phyloP scores from a whole-genome alignment of 2,329 filamentous ascomycete genomes.

The Claviceps pusilla region DNA sequence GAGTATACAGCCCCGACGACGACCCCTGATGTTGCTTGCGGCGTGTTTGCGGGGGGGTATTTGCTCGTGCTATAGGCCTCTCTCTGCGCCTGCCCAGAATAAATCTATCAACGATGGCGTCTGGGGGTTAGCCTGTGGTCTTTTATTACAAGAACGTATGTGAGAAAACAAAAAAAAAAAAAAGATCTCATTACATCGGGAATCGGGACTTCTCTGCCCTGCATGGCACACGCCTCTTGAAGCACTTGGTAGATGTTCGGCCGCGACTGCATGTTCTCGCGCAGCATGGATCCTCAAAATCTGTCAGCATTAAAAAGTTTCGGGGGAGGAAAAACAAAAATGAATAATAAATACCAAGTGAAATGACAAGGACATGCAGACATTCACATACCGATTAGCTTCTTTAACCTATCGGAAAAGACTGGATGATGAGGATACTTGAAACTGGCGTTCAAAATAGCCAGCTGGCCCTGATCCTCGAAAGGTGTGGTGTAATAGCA shows the following conservation, averaged over 20 bases:
- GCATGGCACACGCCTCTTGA: slow-evolving; percentile 75
- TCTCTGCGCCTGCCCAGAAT: slow-evolving; percentile 46
- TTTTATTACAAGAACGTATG: neutral
- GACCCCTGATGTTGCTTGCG: slow-evolving; percentile 40
- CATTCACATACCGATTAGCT: slow-evolving; percentile 55
- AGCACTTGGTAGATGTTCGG: slow-evolving; percentile 94
- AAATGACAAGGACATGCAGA: too few relatives aligned
- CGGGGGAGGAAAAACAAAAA: too few relatives aligned
- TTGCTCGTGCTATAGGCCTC: slow-evolving; percentile 33
- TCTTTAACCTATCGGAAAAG: slow-evolving; percentile 82
- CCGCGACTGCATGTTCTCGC: slow-evolving; percentile 59
- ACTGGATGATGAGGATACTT: slow-evolving; percentile 76
- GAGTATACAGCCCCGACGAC: slow-evolving; percentile 67
- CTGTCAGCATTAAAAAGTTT: neutral
- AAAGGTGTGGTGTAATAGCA: slow-evolving; percentile 99
- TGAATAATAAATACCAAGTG: too few relatives aligned
- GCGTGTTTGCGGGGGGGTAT: slow-evolving; percentile 33
- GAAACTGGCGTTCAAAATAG: slow-evolving; percentile 89
- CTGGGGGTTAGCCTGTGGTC: slow-evolving; percentile 2
- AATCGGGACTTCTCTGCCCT: slow-evolving; percentile 71
- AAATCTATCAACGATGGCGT: slow-evolving; percentile 41
- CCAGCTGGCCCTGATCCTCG: slow-evolving; percentile 92
- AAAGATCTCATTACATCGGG: slow-evolving; percentile 55
- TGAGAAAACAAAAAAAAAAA: neutral
- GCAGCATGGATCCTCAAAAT: slow-evolving; percentile 65